Conservation (phyloP, 2,329 filamentous ascomycete genomes). For the Thelonectria blattea region DNA sequence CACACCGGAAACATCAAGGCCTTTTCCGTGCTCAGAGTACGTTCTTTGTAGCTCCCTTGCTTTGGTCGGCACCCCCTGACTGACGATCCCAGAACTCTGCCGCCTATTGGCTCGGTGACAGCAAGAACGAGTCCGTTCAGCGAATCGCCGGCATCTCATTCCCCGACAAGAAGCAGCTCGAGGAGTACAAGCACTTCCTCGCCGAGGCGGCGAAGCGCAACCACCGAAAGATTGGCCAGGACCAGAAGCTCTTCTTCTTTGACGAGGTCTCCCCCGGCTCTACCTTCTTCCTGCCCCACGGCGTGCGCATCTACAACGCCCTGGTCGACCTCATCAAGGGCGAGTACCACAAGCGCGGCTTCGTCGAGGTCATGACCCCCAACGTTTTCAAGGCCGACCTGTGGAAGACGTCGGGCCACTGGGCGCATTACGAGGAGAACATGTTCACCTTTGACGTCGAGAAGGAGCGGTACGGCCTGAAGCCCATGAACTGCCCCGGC, state of each 20-base stretch:
- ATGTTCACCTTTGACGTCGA: slow-evolving; percentile 82
- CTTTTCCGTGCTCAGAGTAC: slow-evolving; percentile 85
- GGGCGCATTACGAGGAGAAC: slow-evolving; percentile 85
- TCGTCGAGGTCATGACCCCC: slow-evolving; percentile 92
- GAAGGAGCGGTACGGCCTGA: slow-evolving; percentile 75
- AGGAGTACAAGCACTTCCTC: slow-evolving; percentile 91
- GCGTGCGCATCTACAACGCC: slow-evolving; percentile 91
- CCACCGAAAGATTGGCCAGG: slow-evolving; percentile 89
- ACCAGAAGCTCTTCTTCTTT: slow-evolving; percentile 98
- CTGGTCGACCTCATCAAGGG: slow-evolving; percentile 80
- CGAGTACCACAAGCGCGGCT: slow-evolving; percentile 92
- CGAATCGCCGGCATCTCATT: slow-evolving; percentile 95
- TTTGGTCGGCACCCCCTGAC: background rate
- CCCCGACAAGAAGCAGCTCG: slow-evolving; percentile 93
- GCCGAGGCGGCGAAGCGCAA: slow-evolving; percentile 98
- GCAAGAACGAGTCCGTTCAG: slow-evolving; percentile 92
- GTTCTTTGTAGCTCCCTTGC: background rate
- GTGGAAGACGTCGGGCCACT: slow-evolving; percentile 96
- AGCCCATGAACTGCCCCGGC: slow-evolving; percentile 98
- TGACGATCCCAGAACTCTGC: slow-evolving; percentile 62
- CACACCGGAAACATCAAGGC: slow-evolving; percentile 92
- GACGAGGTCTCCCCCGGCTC: slow-evolving; percentile 92
- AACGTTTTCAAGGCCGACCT: slow-evolving; percentile 93
- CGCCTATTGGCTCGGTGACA: slow-evolving; percentile 93
- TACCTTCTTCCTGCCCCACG: slow-evolving; percentile 90